Evolutionary conservation across 805 yeast genomes (phyloP), one percentile per base, ranked within the genome.

Genomic region (Hanseniaspora singularis): DNA sequence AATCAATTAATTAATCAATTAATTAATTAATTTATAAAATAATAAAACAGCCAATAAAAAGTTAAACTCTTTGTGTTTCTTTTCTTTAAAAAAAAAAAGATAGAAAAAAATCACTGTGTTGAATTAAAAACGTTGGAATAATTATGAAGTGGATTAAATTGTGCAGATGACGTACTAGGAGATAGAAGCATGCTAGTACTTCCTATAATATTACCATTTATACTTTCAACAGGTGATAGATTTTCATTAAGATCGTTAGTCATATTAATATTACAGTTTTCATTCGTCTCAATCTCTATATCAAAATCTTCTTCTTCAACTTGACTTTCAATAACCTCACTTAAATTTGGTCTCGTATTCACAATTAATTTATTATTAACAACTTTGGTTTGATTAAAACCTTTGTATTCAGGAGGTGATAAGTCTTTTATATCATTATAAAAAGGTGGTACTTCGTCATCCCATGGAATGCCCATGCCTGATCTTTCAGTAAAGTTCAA

Each of bases 361-460:
- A 16, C 19, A 4, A 33, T 15, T 34, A 26, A 33, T 10, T 36
- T 33, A 16, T 38, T 40, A 33, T 33, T 19, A 20, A 19, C 15
- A 4, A 33, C 7, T 4, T 24, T 33, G 9, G 5, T n/a, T n/a
- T n/a, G n/a, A n/a, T n/a, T n/a, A n/a, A 36, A 58, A 36, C 56
- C 57, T 38, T 64, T 70, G 61, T 92, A 89, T 2, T 77, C 76
- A 1, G 98, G 98, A 0, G 98, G 98, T 19, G 88, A 77, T 36
- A 85, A 68, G 0, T 94, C 77, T 24, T 77, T 69, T 18, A 92
- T 87, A 53, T 86, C 89, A 46, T 77, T 85, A 57, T 92, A 92
- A 18, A 87, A 82, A 1, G 99, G 99, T 2, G 99, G 99, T 15
- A 94, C 97, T 63, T 92, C 98, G 59, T 89, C 96, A 63, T 89